Conservation (phyloP, 768 basidiomycete species). For the Trametes elegans region DNA sequence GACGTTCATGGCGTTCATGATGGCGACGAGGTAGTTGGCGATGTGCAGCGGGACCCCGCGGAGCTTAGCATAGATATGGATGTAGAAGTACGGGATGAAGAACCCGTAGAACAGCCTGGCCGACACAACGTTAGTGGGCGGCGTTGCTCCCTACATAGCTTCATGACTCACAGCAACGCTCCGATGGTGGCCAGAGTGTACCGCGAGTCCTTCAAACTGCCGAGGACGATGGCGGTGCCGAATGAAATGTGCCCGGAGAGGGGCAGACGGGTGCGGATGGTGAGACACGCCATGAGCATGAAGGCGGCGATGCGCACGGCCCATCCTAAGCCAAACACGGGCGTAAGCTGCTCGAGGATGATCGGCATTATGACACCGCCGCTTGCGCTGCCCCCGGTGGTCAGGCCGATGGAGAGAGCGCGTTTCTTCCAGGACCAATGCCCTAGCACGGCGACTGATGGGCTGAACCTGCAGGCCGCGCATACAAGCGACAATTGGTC, state of each 20-base stretch:
- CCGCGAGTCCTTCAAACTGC: conserved; percentile 26
- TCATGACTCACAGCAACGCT: conserved; percentile 24
- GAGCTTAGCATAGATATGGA: conserved; percentile 30
- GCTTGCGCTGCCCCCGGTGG: conserved; percentile 38
- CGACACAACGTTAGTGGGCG: not conserved
- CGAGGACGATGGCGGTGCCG: conserved; percentile 26
- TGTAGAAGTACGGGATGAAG: conserved; percentile 37
- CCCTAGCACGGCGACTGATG: conserved; percentile 30
- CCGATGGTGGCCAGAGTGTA: conserved; percentile 23
- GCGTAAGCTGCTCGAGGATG: conserved; percentile 45
- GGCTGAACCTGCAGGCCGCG: conserved; percentile 30
- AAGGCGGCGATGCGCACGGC: conserved; percentile 33
- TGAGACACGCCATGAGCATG: conserved; percentile 28
- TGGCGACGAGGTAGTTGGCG: conserved; percentile 30
- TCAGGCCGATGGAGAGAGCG: conserved; percentile 38
- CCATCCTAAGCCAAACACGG: conserved; percentile 29
- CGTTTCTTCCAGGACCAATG: conserved; percentile 38
- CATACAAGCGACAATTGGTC: not conserved
- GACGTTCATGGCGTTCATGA: conserved; percentile 32
- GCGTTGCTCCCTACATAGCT: not conserved
- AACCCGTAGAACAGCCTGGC: conserved; percentile 32
- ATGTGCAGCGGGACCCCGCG: conserved; percentile 23
- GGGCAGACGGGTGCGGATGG: conserved; percentile 29
- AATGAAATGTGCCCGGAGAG: conserved; percentile 23
- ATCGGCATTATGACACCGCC: conserved; percentile 54